Evolutionary conservation across 2,329 filamentous ascomycete species (phyloP).

Genomic region (Beauveria brongniartii): DNA sequence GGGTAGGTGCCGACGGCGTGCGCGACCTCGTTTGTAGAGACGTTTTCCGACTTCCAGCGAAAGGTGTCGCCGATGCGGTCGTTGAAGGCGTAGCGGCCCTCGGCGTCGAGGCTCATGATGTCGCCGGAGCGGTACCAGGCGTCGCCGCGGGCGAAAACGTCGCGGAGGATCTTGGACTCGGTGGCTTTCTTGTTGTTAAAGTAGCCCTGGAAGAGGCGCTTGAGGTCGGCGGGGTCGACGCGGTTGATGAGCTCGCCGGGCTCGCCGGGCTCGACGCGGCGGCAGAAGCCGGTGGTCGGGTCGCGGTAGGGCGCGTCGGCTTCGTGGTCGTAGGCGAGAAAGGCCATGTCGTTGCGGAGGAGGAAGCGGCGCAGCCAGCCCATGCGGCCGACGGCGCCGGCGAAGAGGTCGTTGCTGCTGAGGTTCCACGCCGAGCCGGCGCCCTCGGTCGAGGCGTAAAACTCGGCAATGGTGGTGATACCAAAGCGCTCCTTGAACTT

Average conservation of each 20-base stretch:
- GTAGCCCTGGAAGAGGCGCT: conserved; percentile 70
- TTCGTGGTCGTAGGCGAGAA: conserved; percentile 65
- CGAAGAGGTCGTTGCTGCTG: conserved; percentile 61
- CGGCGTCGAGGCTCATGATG: conserved; percentile 59
- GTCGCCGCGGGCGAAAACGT: conserved; percentile 68
- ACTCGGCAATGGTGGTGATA: conserved; percentile 65
- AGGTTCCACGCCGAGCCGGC: conserved; percentile 63
- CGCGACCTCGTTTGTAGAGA: conserved; percentile 75
- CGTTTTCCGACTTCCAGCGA: conserved; percentile 77
- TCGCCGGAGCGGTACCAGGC: conserved; percentile 83
- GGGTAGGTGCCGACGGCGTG: conserved; percentile 62
- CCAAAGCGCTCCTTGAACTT: conserved; percentile 74
- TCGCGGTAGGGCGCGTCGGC: conserved; percentile 62
- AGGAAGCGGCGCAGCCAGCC: conserved; percentile 54
- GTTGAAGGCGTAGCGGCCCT: conserved; percentile 70
- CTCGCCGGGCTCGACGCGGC: conserved; percentile 46
- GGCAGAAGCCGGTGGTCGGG: conserved; percentile 61
- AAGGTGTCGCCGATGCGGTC: conserved; percentile 75
- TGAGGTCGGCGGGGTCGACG: conserved; percentile 58
- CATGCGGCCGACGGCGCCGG: conserved; percentile 70
- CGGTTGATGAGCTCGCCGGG: conserved; percentile 68
- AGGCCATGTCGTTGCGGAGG: conserved; percentile 39
- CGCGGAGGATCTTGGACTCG: conserved; percentile 62
- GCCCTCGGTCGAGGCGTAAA: conserved; percentile 74
- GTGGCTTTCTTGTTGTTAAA: conserved; percentile 66